These are phyloP conservation scores for Ceratocystis lukuohia DNA, from an alignment of 2,329 filamentous ascomycete genomes.

Conservation along the genomic window DNA sequence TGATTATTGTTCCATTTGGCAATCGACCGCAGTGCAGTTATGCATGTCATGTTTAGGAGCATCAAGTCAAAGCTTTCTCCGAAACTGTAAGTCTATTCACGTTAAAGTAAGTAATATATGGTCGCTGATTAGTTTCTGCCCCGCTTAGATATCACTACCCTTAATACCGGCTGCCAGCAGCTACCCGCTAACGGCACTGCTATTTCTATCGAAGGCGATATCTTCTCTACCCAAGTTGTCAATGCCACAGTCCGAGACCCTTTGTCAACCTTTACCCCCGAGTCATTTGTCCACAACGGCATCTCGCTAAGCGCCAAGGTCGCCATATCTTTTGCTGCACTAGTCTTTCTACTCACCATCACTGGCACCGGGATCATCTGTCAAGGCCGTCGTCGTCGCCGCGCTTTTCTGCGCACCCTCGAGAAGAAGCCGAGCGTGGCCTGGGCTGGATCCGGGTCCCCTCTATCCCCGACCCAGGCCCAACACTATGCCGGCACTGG, in stretches of 20 bases:
- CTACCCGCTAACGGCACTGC: constrained; percentile 34
- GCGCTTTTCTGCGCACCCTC: constrained; percentile 37
- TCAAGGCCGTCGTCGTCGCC: constrained; percentile 42
- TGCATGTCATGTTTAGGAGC: constrained; percentile 37
- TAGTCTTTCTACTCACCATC: constrained; percentile 36
- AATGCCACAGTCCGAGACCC: constrained; percentile 39
- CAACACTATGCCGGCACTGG: constrained; percentile 12
- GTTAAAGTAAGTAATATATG: neutral
- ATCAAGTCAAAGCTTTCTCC: constrained; percentile 30
- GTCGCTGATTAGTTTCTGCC: neutral
- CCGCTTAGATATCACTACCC: constrained; percentile 33
- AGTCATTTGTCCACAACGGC: constrained; percentile 32
- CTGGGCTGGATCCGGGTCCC: constrained; percentile 10
- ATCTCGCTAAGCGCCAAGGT: constrained; percentile 43
- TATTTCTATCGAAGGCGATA: constrained; percentile 37
- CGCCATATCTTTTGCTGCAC: constrained; percentile 41
- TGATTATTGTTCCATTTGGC: constrained; percentile 42
- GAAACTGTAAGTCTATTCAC: constrained; percentile 36
- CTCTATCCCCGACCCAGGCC: constrained; percentile 23
- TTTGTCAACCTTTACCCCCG: constrained; percentile 29
- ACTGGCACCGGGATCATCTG: constrained; percentile 42
- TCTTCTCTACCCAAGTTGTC: constrained; percentile 38
- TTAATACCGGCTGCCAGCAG: constrained; percentile 45
- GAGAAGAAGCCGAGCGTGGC: constrained; percentile 24
- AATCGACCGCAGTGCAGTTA: constrained; percentile 28